Evolutionary conservation across 257 asterid genomes (phyloP).

Genomic region (Solanum medicagineum): DNA sequence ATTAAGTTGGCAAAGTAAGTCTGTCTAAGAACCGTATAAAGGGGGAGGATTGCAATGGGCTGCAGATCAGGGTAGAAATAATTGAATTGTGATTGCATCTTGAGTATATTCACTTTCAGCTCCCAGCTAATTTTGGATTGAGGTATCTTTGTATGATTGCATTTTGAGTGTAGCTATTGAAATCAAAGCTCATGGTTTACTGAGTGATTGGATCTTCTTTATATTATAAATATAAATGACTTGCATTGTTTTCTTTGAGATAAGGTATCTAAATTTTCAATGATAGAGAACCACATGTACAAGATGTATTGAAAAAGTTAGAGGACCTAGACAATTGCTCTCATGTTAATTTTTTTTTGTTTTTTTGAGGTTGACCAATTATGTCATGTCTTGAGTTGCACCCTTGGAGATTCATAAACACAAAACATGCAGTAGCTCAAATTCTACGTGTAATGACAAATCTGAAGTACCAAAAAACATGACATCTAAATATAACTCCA

Average conservation of each 20-base stretch:
- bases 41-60: not conserved
- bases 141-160: not conserved
- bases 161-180: not conserved
- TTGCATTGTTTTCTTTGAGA: not conserved
- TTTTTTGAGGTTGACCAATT: not conserved
- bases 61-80: not conserved
- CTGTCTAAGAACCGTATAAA: not conserved
- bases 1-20: not conserved
- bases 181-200: not conserved
- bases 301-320: not conserved
- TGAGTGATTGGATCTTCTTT: not conserved
- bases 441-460: not conserved
- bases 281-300: not conserved
- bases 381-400: not conserved
- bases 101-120: not conserved
- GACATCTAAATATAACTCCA: not conserved
- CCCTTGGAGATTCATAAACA: not conserved
- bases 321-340: not conserved
- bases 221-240: not conserved
- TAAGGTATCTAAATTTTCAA: not conserved
- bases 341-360: not conserved
- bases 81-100: not conserved
- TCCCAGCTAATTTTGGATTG: not conserved
- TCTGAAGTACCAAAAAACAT: not conserved
- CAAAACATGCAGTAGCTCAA: not conserved